Percentiles rank a stretch among this genome's conserved stretches.
These are phyloP conservation scores for Babesia bovis DNA, from an alignment of 169 alveolate species.

Conservation along the genomic window DNA sequence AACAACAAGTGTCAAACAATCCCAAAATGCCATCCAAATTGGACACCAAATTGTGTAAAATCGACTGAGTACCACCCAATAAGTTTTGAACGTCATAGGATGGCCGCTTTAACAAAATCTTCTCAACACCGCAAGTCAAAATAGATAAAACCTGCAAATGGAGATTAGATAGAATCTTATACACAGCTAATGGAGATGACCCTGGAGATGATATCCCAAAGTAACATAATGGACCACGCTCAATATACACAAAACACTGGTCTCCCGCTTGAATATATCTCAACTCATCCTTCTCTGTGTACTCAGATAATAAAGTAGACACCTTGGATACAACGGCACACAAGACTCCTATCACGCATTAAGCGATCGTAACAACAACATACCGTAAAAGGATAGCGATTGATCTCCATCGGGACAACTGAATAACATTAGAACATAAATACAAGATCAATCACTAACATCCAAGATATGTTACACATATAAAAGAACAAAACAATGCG, in stretches of 20 bases:
- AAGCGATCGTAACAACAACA: neutral
- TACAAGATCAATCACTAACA: neutral
- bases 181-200: constrained; percentile 53
- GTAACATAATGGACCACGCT: constrained; percentile 67
- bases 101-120: constrained; percentile 58
- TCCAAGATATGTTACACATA: too few species aligned
- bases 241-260: constrained; percentile 54
- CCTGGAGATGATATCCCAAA: constrained; percentile 59
- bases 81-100: constrained; percentile 67
- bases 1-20: constrained; percentile 43
- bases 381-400: constrained; percentile 65
- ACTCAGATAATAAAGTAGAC: constrained; percentile 53
- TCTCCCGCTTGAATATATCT: constrained; percentile 61
- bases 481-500: neutral
- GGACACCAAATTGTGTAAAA: constrained; percentile 50
- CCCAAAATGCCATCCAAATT: constrained; percentile 52
- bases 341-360: constrained; percentile 34
- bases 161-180: constrained; percentile 48
- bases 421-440: neutral
- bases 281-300: constrained; percentile 55
- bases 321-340: constrained; percentile 68
- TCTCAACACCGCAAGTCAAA: constrained; percentile 62
- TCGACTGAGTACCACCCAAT: constrained; percentile 64
- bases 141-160: constrained; percentile 65
- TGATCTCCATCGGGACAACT: constrained; percentile 63